A percentile compares a stretch with the other conserved stretches of the same genome.
Evolutionary conservation across 352 stramenopile species (phyloP).

Genomic region (Pythium dissotocum): DNA sequence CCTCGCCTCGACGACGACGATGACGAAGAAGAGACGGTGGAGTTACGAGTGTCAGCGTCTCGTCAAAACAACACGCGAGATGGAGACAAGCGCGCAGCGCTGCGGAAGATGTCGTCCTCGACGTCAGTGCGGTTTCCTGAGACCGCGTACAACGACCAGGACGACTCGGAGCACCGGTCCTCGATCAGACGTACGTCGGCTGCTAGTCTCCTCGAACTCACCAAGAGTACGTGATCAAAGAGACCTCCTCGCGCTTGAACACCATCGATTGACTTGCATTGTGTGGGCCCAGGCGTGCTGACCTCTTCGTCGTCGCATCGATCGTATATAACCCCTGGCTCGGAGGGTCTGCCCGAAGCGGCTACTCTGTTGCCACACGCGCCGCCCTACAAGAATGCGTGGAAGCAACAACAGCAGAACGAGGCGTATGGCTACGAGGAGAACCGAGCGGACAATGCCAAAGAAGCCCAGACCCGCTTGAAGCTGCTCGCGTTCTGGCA

Average conservation of each 20-base stretch:
- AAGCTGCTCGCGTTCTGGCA: slow-evolving; percentile 62
- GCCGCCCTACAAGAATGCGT: slow-evolving; percentile 18
- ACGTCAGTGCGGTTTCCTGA: slow-evolving; percentile 17
- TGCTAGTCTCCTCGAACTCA: slow-evolving; percentile 25
- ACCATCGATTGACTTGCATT: not conserved
- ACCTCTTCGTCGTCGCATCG: slow-evolving; percentile 7
- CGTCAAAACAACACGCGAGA: slow-evolving; percentile 11
- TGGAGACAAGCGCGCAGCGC: not conserved
- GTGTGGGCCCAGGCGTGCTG: slow-evolving; percentile 7
- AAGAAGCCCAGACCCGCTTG: slow-evolving; percentile 35
- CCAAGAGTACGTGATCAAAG: slow-evolving; percentile 22
- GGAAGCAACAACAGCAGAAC: slow-evolving; percentile 18
- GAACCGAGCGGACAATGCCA: slow-evolving; percentile 25
- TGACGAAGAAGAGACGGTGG: slow-evolving; percentile 42
- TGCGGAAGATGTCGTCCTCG: slow-evolving; percentile 26
- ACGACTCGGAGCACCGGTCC: slow-evolving; percentile 2
- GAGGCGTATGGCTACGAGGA: slow-evolving; percentile 35
- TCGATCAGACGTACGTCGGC: slow-evolving; percentile 6
- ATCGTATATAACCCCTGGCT: slow-evolving; percentile 1
- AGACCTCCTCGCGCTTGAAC: not conserved
- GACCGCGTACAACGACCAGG: not conserved
- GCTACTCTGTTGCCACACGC: slow-evolving; percentile 37
- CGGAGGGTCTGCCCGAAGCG: slow-evolving; percentile 29
- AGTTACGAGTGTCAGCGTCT: slow-evolving; percentile 30
- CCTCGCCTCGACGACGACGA: slow-evolving; percentile 31